Evolutionary conservation across 352 stramenopile genomes (phyloP), one percentile per base, ranked within the genome.

Genomic region (Thalassiosira sp.): DNA sequence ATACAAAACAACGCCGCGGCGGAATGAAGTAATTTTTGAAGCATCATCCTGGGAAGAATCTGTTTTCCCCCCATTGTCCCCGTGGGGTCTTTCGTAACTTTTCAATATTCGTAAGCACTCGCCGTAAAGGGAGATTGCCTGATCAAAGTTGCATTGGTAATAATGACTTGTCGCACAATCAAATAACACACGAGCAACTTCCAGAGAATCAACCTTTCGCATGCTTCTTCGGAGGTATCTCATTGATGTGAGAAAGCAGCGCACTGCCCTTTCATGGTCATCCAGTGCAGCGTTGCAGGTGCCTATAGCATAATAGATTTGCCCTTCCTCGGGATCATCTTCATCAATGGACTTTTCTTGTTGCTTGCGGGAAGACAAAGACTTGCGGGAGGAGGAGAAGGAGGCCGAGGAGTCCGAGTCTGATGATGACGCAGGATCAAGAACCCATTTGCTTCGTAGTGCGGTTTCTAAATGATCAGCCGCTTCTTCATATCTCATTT

Each of bases 111-210:
- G 56, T 13, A 84, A 53, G 37, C 70, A 80, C 53, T 84, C 76
- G 5, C 25, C 45, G 45, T 60, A 84, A 42, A 71, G 67, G 6
- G 61, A 80, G 15, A 75, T 25, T 5, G 76, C 54, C 54, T 84
- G 70, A 3, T 84, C 70, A 56, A 80, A 84, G 37, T 84, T 62
- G 45, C 76, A 84, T 3, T 80, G 33, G n/a, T 78, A 84, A 48
- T 84, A 84, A 33, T 84, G 68, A 59, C 76, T 84, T 37, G 70
- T 70, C 6, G 76, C 76, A n/a, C 62, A 76, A 72, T 84, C 76
- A 62, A 84, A 84, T 11, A 79, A 40, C 18, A 80, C 65, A 43
- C 76, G 69, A 43, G 76, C 76, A 37, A 84, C 76, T 57, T 84
- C 76, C 18, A 78, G 33, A 43, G 64, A 78, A 33, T 84, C 76